Evolutionary conservation across 169 alveolate species (phyloP).

Genomic region (Amoebophrya sp.): DNA sequence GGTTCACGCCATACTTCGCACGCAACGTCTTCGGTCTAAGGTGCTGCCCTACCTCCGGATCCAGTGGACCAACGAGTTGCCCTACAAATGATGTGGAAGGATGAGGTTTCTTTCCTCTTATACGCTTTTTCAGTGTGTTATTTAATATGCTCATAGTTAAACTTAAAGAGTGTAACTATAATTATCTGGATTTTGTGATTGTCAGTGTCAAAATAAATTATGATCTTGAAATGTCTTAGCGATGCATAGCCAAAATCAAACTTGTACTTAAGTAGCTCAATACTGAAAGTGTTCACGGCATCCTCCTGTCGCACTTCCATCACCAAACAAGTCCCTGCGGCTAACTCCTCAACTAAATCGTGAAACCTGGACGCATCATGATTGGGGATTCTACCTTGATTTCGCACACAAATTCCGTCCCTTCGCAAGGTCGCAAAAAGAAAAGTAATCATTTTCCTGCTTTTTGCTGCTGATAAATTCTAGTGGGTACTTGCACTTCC

Average conservation of each 20-base stretch:
- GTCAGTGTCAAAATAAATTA: background rate
- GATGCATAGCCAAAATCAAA: background rate
- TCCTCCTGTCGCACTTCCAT: slow-evolving; percentile 76
- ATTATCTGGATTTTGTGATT: too few species aligned
- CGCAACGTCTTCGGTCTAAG: slow-evolving; percentile 75
- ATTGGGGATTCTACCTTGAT: slow-evolving; percentile 56
- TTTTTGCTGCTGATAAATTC: slow-evolving; percentile 31
- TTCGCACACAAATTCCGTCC: background rate
- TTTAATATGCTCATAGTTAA: background rate
- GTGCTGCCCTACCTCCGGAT: slow-evolving; percentile 74
- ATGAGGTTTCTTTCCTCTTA: too few species aligned
- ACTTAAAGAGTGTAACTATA: background rate
- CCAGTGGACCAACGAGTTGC: slow-evolving; percentile 66
- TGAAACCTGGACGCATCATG: too few species aligned
- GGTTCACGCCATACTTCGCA: slow-evolving; percentile 74
- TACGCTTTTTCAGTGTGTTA: background rate
- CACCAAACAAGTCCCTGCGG: slow-evolving; percentile 73
- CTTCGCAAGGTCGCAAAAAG: background rate
- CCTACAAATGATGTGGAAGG: too few species aligned
- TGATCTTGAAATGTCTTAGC: background rate
- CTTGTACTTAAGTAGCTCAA: background rate
- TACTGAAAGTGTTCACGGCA: slow-evolving; percentile 70
- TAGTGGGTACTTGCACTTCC: too few species aligned
- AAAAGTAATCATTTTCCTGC: too few species aligned
- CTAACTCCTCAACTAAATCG: slow-evolving; percentile 68